Evolutionary conservation across 2,329 filamentous ascomycete genomes (phyloP).

Genomic region (Parastagonospora avenae): DNA sequence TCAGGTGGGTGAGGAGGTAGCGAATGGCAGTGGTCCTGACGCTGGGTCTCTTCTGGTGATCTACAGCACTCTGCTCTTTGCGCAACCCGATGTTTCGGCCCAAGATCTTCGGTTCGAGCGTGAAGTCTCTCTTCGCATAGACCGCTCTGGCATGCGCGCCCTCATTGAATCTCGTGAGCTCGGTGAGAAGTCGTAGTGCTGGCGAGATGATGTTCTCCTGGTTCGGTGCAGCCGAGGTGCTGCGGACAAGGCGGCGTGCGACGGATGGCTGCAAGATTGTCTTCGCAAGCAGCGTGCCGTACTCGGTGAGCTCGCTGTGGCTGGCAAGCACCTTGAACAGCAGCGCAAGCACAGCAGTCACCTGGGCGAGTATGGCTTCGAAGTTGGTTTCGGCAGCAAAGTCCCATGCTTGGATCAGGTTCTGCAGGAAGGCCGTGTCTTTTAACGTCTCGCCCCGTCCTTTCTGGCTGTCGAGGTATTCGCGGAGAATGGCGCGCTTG

Average conservation of each 20-base stretch:
- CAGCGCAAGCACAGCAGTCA: constrained; percentile 80
- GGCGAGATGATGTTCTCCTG: constrained; percentile 91
- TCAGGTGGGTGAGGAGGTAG: constrained; percentile 79
- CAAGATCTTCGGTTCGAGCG: constrained; percentile 72
- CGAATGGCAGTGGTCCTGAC: constrained; percentile 82
- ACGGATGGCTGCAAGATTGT: constrained; percentile 81
- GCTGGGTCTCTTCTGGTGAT: constrained; percentile 70
- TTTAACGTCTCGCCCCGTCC: constrained; percentile 57
- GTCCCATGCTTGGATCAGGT: constrained; percentile 87
- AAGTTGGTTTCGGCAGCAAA: constrained; percentile 80
- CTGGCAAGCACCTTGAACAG: constrained; percentile 78
- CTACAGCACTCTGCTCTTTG: constrained; percentile 60
- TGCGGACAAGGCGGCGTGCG: constrained; percentile 77
- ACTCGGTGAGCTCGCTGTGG: constrained; percentile 73
- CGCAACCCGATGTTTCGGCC: constrained; percentile 80
- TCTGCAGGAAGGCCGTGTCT: constrained; percentile 69
- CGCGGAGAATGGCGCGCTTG: constrained; percentile 65
- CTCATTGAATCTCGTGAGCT: constrained; percentile 85
- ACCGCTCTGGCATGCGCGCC: constrained; percentile 78
- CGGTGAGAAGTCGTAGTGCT: constrained; percentile 80
- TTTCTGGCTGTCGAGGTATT: constrained; percentile 69
- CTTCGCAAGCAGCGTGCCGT: constrained; percentile 79
- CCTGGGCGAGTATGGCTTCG: constrained; percentile 78
- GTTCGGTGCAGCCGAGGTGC: constrained; percentile 76
- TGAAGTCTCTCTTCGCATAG: constrained; percentile 77